phyloP scores from a whole-genome alignment of 108 stramenopile genomes.

The Ochromonas danica region DNA sequence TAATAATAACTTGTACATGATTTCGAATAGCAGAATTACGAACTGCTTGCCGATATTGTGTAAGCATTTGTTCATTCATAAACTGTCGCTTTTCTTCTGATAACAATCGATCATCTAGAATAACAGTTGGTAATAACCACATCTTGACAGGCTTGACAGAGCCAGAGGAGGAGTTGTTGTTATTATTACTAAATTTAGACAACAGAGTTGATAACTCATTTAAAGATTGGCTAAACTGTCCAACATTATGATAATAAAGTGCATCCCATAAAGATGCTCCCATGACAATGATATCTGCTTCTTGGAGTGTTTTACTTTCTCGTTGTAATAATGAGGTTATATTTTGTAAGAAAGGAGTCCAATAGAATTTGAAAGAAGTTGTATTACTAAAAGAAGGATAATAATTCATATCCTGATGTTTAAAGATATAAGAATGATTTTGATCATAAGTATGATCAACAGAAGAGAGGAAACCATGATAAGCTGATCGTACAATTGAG shows the following conservation, averaged over 20 bases:
- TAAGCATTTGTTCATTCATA: constrained; percentile 43
- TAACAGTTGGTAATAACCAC: constrained; percentile 42
- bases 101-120: constrained; percentile 35
- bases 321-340: constrained; percentile 20
- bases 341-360: constrained; percentile 39
- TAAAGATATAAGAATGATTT: constrained; percentile 40
- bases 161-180: not conserved
- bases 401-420: constrained; percentile 45
- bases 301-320: constrained; percentile 29
- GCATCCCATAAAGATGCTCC: constrained; percentile 51
- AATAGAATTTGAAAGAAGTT: constrained; percentile 37
- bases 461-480: constrained; percentile 40
- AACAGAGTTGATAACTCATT: not conserved
- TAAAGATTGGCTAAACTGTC: constrained; percentile 9
- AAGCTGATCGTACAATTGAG: constrained; percentile 38
- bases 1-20: not conserved
- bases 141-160: not conserved
- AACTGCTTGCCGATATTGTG: not conserved
- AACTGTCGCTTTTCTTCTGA: constrained; percentile 41
- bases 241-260: constrained; percentile 5
- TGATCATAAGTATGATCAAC: constrained; percentile 37
- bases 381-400: not conserved
- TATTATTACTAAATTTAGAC: not conserved
- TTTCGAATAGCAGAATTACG: not conserved
- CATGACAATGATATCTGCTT: constrained; percentile 24